Evolutionary conservation across 306 rosid genomes (phyloP), one percentile per base, ranked within the genome.

Genomic region (Medicago arabica): DNA sequence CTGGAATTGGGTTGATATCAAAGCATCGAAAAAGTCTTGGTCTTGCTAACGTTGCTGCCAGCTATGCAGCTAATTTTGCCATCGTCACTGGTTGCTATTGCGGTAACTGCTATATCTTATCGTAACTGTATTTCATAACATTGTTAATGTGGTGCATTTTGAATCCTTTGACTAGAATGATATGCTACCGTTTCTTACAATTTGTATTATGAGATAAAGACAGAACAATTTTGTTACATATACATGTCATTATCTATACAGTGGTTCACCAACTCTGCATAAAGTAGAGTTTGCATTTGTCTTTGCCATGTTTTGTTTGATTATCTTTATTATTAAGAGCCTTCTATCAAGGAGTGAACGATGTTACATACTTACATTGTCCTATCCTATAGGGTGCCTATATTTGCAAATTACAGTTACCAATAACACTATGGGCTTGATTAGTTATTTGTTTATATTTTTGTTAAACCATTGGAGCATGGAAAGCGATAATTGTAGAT

Each of bases 21-120:
- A 90, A 89, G 85, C 89, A 95, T 83, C 83, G 97, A 28, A 90
- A 81, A 82, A 77, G 78, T 31, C 90, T 86, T 10, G 97, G 98
- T 39, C 89, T 89, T 53, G 85, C 90, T 7, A 81, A 80, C 10
- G 85, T 84, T 72, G 80, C 82, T 55, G 86, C 91, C n/a, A 89
- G 85, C 67, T 92, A 92, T 71, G 97, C 99, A 17, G 66, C 92
- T 2, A 95, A 95, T 68, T 87, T 90, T 34, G 82, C 96, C 80
- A 80, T 95, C 51, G 88, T 92, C 19, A 81, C 93, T 1, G 92
- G 88, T 50, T 95, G 97, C 88, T 95, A 92, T 79, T 87, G 97
- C 46, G 99, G 99, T 95, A 84, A 86, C 7, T 63, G 28, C 43
- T 78, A 57, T 69, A 17, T 73, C 75, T 72, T 25, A 59, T 59